These are phyloP conservation scores for Shiraia bambusicola DNA, from an alignment of 2,329 filamentous ascomycete genomes.

Conservation along the genomic window DNA sequence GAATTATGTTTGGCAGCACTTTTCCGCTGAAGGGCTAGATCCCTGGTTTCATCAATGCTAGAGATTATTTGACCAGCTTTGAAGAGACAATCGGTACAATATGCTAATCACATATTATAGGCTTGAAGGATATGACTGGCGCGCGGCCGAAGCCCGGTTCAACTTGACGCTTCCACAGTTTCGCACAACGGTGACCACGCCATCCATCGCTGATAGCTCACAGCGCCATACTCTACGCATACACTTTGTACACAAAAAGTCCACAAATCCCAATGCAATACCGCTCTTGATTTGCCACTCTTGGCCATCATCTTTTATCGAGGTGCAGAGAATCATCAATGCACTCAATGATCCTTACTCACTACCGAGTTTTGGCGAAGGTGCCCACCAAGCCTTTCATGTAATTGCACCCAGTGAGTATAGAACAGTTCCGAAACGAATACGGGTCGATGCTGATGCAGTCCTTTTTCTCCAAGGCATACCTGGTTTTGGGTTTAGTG, in stretches of 20 bases:
- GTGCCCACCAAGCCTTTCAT: conserved; percentile 56
- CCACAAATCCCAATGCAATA: conserved; percentile 56
- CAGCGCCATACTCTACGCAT: conserved; percentile 51
- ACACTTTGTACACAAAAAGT: conserved; percentile 66
- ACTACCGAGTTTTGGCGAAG: conserved; percentile 27
- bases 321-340: conserved; percentile 58
- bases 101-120: conserved; percentile 27
- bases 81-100: background rate
- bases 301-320: conserved; percentile 66
- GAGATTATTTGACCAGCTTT: background rate
- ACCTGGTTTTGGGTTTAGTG: conserved; percentile 68
- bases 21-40: no score
- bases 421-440: no score
- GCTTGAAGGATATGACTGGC: conserved; percentile 68
- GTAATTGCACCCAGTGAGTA: conserved; percentile 62
- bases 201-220: conserved; percentile 10
- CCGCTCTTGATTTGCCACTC: conserved; percentile 66
- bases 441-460: no score
- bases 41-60: no score
- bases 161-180: conserved; percentile 65
- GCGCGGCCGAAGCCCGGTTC: conserved; percentile 58
- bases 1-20: no score
- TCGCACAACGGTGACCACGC: conserved; percentile 56
- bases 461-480: no score
- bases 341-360: conserved; percentile 57